phyloP scores from a whole-genome alignment of 2,329 filamentous ascomycete species.

The Penicillium freii region DNA sequence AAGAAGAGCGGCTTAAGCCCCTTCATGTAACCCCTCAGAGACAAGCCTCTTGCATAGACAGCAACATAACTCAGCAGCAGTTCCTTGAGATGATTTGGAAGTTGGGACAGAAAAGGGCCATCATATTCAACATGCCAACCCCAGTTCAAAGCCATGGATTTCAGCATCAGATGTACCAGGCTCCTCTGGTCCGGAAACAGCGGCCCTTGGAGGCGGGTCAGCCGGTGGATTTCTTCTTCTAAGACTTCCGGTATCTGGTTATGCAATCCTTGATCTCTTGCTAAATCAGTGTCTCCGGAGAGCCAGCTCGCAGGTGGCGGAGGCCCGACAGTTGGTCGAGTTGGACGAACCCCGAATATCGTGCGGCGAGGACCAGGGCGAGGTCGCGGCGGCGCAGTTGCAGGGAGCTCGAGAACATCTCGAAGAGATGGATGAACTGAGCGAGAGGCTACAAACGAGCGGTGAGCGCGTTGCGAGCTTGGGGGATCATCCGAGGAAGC shows the following conservation, averaged over 20 bases:
- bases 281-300: slow-evolving; percentile 17
- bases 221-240: slow-evolving; percentile 28
- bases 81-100: slow-evolving; percentile 54
- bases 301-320: slow-evolving; percentile 50
- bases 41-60: slow-evolving; percentile 46
- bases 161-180: slow-evolving; percentile 53
- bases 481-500: slow-evolving; percentile 20
- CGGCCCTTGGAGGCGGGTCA: slow-evolving; percentile 43
- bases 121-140: slow-evolving; percentile 57
- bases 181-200: slow-evolving; percentile 40
- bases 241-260: slow-evolving; percentile 11
- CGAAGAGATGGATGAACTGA: slow-evolving; percentile 49
- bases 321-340: slow-evolving; percentile 45
- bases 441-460: slow-evolving; percentile 27
- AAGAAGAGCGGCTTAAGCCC: slow-evolving; percentile 54
- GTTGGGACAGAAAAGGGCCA: slow-evolving; percentile 51
- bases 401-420: slow-evolving; percentile 46
- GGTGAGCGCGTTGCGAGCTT: slow-evolving; percentile 8
- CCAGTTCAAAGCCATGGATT: slow-evolving; percentile 57
- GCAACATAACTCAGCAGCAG: slow-evolving; percentile 57
- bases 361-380: slow-evolving; percentile 34
- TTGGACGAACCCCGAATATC: slow-evolving; percentile 33
- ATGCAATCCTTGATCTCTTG: not conserved
- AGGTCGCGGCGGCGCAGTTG: slow-evolving; percentile 43
- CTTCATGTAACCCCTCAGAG: slow-evolving; percentile 39